Base-by-base conservation (phyloP, 306 rosid genomes). In the Macrotyloma uniflorum region DNA sequence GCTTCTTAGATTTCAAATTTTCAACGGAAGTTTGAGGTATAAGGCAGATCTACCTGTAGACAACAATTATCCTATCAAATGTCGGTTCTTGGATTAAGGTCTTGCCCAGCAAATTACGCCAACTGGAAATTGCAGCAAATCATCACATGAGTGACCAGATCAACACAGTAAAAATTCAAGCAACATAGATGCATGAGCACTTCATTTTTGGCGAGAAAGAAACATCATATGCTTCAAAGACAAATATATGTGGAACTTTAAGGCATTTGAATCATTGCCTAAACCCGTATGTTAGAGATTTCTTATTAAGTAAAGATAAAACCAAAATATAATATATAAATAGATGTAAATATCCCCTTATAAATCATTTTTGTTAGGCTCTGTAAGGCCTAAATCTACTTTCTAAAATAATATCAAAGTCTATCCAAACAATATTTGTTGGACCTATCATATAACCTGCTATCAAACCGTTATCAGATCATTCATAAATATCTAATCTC, bases 81-180 rank as follows among this genome's bases (percentile, higher is more conserved):
- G 98, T 95, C 12, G 98, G 98, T 86, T 95, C 98, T 84, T 95
- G 98, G 78, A 95, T 92, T 74, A 88, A 83, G 70, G 84, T 91
- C 86, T 87, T 91, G 85, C 90, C 80, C 79, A 92, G 67, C 79
- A 92, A 79, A 79, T 82, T 95, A 58, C 63, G 75, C 50, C 82
- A 65, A 70, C 98, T 92, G 89, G 35, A 32, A 79, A 86, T 77
- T 70, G 49, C 70, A 85, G 72, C 51, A 76, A 83, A 85, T 36
- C 58, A 67, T 54, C 45, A 73, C 62, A 22, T 51, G 63, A 54
- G 74, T 66, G 45, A 55, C 61, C 12, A 51, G 26, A 65, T 69
- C 36, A 75, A 50, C 47, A 62, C 19, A 36, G 15, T 78, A 32
- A 66, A 70, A 23, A 63, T 71, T 65, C 54, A 79, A n/a, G 53